Percentiles rank a stretch among this genome's conserved stretches.
Conservation (phyloP, 306 rosid species). For the Fagus sylvatica region DNA sequence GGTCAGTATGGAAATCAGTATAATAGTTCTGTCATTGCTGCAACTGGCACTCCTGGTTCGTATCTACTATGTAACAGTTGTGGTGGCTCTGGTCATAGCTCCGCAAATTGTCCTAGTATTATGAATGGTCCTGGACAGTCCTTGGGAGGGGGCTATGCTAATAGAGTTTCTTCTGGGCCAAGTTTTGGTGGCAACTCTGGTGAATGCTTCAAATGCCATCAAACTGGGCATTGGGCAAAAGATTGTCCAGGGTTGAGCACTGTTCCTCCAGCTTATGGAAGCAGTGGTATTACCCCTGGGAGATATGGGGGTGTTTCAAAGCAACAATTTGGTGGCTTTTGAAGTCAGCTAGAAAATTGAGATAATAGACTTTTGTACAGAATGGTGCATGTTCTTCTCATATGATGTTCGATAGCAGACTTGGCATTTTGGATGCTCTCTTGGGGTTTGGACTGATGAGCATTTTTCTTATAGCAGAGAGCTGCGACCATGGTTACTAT, state of each 20-base stretch:
- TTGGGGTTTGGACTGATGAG: background rate
- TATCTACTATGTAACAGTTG: constrained; percentile 58
- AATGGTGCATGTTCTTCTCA: background rate
- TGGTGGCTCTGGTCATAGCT: constrained; percentile 72
- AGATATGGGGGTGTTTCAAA: constrained; percentile 51
- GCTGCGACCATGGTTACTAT: constrained; percentile 1
- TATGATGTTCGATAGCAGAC: background rate
- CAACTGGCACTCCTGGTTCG: constrained; percentile 33
- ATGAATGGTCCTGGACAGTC: constrained; percentile 42
- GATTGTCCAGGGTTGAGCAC: constrained; percentile 65
- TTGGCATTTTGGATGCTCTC: constrained; percentile 8
- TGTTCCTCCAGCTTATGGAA: constrained; percentile 59
- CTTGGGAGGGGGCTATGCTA: constrained; percentile 45
- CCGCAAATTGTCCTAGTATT: constrained; percentile 57
- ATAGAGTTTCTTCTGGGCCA: constrained; percentile 43
- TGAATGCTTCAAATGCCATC: constrained; percentile 81
- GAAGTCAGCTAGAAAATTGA: constrained; percentile 27
- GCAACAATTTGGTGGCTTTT: constrained; percentile 44
- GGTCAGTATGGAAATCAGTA: constrained; percentile 57
- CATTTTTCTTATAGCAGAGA: background rate
- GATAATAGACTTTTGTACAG: constrained; percentile 12
- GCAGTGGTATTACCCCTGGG: constrained; percentile 41
- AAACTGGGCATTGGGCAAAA: constrained; percentile 79
- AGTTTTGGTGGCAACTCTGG: constrained; percentile 36
- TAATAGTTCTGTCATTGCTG: constrained; percentile 34